Conservation (phyloP, 768 basidiomycete genomes). For the Mycena floridula region DNA sequence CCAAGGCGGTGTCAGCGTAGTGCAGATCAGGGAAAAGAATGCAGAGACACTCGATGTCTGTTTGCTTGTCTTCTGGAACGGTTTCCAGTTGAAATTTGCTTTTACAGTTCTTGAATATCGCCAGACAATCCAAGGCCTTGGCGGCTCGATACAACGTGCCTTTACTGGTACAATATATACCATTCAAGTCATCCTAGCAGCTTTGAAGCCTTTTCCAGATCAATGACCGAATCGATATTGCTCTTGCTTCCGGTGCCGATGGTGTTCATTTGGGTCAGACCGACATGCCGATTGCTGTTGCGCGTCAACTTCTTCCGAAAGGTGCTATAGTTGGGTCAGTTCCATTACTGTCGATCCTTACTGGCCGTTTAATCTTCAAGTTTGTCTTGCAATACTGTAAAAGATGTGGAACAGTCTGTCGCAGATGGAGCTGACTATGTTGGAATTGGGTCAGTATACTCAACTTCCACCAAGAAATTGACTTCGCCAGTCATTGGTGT, state of each 20-base stretch:
- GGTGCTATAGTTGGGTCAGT: conserved; percentile 73
- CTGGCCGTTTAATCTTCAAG: no score
- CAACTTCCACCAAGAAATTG: conserved; percentile 74
- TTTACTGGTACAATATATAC: no score
- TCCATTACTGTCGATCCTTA: no score
- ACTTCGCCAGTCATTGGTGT: conserved; percentile 62
- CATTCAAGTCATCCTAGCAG: no score
- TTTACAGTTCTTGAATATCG: conserved; percentile 73
- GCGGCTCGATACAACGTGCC: conserved; percentile 77
- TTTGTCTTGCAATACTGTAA: conserved; percentile 67
- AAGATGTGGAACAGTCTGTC: conserved; percentile 59
- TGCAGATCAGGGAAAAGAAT: conserved; percentile 86
- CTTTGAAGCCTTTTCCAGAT: no score
- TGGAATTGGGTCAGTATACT: conserved; percentile 82
- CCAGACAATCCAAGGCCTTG: conserved; percentile 58
- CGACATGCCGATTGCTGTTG: conserved; percentile 70
- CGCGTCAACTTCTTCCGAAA: conserved; percentile 60
- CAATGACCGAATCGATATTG: conserved; percentile 85
- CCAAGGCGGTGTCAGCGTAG: conserved; percentile 82
- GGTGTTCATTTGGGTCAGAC: conserved; percentile 90
- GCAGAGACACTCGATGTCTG: conserved; percentile 74
- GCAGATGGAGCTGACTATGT: conserved; percentile 74
- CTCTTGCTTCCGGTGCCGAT: conserved; percentile 65
- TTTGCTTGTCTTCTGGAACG: no score
- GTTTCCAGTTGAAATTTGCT: no score